Evolutionary conservation across 306 rosid genomes (phyloP).

Genomic region (Sechiopsis laciniata): DNA sequence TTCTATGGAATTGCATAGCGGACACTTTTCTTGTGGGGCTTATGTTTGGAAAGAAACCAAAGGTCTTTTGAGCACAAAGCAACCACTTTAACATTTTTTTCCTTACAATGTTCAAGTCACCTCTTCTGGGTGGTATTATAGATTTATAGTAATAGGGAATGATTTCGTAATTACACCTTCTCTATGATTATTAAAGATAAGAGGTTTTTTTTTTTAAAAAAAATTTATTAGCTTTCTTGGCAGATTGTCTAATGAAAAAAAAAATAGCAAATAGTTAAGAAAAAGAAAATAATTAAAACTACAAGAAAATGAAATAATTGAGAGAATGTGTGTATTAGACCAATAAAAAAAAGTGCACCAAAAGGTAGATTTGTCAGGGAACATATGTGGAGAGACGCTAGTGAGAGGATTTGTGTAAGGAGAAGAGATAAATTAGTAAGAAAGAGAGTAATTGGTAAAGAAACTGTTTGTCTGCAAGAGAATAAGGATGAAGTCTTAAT

Average conservation of each 20-base stretch:
- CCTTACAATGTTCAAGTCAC: background rate
- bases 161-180: too few relatives aligned
- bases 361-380: background rate
- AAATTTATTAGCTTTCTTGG: too few relatives aligned
- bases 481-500: background rate
- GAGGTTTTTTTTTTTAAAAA: too few relatives aligned
- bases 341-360: background rate
- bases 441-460: background rate
- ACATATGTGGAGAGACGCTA: background rate
- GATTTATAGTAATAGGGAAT: too few relatives aligned
- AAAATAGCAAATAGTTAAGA: background rate
- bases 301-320: background rate
- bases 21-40: background rate
- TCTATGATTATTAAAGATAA: background rate
- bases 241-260: too few relatives aligned
- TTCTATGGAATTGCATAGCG: background rate
- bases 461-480: background rate
- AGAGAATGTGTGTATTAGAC: background rate
- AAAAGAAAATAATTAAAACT: background rate
- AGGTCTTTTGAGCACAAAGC: background rate
- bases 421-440: background rate
- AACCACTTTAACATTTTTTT: too few relatives aligned
- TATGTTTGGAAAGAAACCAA: background rate
- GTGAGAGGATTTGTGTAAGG: background rate
- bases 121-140: background rate